Base-by-base conservation (phyloP, 2,329 filamentous ascomycete genomes). In the Colletotrichum trifolii region DNA sequence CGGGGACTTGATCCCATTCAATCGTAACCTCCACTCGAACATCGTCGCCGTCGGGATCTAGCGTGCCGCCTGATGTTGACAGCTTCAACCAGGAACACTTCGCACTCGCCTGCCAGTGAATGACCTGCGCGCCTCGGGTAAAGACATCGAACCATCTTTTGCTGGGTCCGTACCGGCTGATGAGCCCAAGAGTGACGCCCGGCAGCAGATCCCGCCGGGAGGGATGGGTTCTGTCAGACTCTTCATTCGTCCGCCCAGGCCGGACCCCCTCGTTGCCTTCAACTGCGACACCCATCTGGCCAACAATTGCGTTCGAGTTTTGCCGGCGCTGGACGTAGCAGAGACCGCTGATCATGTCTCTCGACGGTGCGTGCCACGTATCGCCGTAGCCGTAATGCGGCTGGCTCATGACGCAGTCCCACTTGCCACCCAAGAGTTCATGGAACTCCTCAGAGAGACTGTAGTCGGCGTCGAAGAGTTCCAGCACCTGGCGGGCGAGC, bases 331-430 rank as follows among this genome's bases (percentile, higher is more conserved):
- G 82, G 1, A 87, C 81, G 64, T 83, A 88, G 10, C 80, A 82
- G 6, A 85, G 74, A 2, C 88, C 86, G 1, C 78, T 73, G 9
- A 82, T 79, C 72, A 87, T 83, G 66, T 86, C 88, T 2, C 83
- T 78, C 0, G 88, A 80, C 1, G 85, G 83, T 2, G 87, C 86
- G 3, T 87, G 81, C 55, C 83, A 84, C 50, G 89, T 87, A 35
- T 86, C 80, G 4, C 85, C 86, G 4, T 84, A 85, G 66, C 89
- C 75, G 42, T 79, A 79, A 67, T 82, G 80, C 0, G 78, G 73
- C 67, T 82, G 85, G 43, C 82, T 77, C 69, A 87, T 75, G 62
- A 88, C 85, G 67, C 86, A 78, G 67, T 82, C 82, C 85, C 85
- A 87, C 69, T 88, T 88, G 0, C 85, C 83, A 55, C 75, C 73